Evolutionary conservation across 148 eudicot species (phyloP), one percentile per base, ranked within the genome.

Genomic region (Nyssa sinensis): DNA sequence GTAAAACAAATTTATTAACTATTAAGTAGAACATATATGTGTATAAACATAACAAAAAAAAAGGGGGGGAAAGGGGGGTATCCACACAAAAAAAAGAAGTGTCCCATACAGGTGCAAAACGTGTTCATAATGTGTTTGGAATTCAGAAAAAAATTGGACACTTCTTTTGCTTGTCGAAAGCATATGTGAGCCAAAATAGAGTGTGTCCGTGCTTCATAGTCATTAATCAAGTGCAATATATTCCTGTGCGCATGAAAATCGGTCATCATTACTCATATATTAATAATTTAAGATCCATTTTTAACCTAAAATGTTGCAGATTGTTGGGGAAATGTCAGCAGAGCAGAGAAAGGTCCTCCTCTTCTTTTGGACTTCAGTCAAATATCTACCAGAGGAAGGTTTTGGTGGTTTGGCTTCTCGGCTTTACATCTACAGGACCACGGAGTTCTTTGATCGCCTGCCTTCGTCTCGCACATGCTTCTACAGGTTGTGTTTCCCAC

Each of bases 391-490:
- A 0, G 74, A 87, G 8, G 96, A 92, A 69, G 97, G 98, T 19
- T 94, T 94, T 66, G 67, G 92, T 64, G 98, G 98, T 51, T 76
- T 94, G 82, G 79, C 94, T 69, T 85, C 96, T 59, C 86, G 84
- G 32, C 84, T 94, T 57, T 81, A 49, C 83, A 83, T 92, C 60
- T 86, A 88, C 78, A 90, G 79, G 70, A 74, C 88, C 44, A 34
- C 67, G 0, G 93, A 87, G 62, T n/a, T 91, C 8, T 34, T n/a
- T 29, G 82, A 87, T 27, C 87, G 78, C 58, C 79, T 94, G 74
- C 98, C 96, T 23, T 84, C 98, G 5, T 92, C 98, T 34, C 97
- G 90, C 76, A 94, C 98, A 35, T 94, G 98, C 88, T 94, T 90
- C 82, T 88, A 88, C 80, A 81, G 89, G 29, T 66, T 94, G 59